Percentiles rank a stretch among this genome's conserved stretches.
Evolutionary conservation across 2,329 filamentous ascomycete species (phyloP).

Genomic region (Cordyceps javanica): DNA sequence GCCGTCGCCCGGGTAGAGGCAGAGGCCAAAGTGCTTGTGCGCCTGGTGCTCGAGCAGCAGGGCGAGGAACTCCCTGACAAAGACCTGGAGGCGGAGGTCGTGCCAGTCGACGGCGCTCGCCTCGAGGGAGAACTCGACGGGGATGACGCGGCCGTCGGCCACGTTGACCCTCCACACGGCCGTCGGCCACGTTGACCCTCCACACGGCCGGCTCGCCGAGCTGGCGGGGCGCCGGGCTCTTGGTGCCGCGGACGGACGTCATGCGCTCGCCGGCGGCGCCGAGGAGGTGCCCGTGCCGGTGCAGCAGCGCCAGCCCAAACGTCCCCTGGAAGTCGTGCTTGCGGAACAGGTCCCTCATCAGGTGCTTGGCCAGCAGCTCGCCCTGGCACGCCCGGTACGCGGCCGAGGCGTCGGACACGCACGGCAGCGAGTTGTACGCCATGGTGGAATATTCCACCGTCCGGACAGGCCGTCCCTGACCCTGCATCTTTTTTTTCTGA

Average conservation of each 20-base stretch:
- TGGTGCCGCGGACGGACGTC: background rate
- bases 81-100: background rate
- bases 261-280: background rate
- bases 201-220: slow-evolving; percentile 1
- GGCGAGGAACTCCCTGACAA: slow-evolving; percentile 1
- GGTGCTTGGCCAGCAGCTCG: background rate
- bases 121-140: slow-evolving; percentile 6
- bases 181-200: slow-evolving; percentile 1
- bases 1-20: slow-evolving; percentile 6
- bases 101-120: background rate
- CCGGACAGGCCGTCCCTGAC: background rate
- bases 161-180: slow-evolving; percentile 2
- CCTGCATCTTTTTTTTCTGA: background rate
- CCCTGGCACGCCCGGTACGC: background rate
- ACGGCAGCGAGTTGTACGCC: slow-evolving; percentile 1
- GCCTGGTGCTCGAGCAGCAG: background rate
- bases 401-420: background rate
- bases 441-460: background rate
- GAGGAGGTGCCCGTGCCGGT: slow-evolving; percentile 1
- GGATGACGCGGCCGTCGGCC: slow-evolving; percentile 5
- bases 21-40: background rate
- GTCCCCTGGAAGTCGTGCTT: background rate
- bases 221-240: background rate
- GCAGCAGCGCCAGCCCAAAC: slow-evolving; percentile 1
- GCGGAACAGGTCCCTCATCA: slow-evolving; percentile 7